These are phyloP conservation scores for Fusarium odoratissimum DNA, from an alignment of 2,329 filamentous ascomycete genomes.

Conservation along the genomic window DNA sequence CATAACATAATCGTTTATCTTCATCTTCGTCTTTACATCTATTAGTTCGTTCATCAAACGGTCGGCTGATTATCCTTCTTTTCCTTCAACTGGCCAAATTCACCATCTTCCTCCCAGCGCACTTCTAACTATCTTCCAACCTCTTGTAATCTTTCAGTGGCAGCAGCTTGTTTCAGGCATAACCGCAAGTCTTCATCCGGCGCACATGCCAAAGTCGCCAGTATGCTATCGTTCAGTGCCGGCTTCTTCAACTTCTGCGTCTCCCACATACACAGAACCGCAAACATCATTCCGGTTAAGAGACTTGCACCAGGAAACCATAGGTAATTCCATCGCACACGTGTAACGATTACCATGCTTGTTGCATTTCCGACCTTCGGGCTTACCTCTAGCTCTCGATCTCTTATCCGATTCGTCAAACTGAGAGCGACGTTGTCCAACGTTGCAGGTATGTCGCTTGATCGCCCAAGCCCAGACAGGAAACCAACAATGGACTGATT, in stretches of 20 bases:
- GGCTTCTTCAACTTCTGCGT: background rate
- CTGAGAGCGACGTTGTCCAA: slow-evolving; percentile 14
- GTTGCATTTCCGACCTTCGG: background rate
- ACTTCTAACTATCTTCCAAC: background rate
- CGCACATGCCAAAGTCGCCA: slow-evolving; percentile 1
- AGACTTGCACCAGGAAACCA: background rate
- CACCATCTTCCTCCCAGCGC: background rate
- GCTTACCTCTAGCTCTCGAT: background rate
- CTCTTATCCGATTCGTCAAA: slow-evolving; percentile 27
- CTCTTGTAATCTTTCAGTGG: background rate
- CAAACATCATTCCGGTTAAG: background rate
- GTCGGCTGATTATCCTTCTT: background rate
- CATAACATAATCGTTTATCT: background rate
- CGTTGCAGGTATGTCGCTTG: background rate
- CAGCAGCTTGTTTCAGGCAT: background rate
- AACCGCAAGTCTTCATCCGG: background rate
- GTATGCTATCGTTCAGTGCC: background rate
- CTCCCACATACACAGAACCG: background rate
- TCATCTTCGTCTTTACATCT: background rate
- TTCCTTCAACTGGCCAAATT: background rate
- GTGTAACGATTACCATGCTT: background rate
- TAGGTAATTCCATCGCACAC: slow-evolving; percentile 7
- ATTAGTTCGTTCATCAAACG: background rate
- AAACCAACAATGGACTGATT: background rate
- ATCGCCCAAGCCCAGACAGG: background rate